Percentiles rank a stretch among this genome's conserved stretches.
phyloP scores from a whole-genome alignment of 305 asterid species.

The Rubia tinctorum region DNA sequence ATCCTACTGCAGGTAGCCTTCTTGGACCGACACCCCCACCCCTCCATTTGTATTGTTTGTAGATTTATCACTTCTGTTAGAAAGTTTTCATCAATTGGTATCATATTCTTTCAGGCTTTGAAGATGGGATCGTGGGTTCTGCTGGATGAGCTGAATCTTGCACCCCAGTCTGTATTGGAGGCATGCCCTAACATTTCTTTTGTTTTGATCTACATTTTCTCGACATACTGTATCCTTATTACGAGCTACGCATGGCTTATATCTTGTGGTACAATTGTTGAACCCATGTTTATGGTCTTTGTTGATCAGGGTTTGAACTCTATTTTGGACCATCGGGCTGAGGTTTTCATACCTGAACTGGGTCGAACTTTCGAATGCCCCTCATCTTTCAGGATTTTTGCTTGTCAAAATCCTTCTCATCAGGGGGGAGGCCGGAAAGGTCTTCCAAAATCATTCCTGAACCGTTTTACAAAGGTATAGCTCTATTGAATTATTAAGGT shows the following conservation, averaged over 20 bases:
- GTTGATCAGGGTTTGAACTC: slow-evolving; percentile 82
- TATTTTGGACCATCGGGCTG: slow-evolving; percentile 97
- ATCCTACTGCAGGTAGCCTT: slow-evolving; percentile 84
- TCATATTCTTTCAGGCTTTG: slow-evolving; percentile 64
- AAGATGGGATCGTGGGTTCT: slow-evolving; percentile 97
- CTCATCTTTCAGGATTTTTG: slow-evolving; percentile 82
- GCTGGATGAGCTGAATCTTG: slow-evolving; percentile 98
- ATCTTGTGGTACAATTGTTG: not conserved
- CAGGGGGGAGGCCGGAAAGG: slow-evolving; percentile 99
- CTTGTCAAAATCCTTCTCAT: slow-evolving; percentile 94
- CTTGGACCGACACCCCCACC: not conserved
- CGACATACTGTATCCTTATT: not conserved
- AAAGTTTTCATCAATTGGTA: slow-evolving; percentile 13
- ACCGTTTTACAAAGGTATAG: slow-evolving; percentile 93
- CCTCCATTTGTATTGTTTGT: not conserved
- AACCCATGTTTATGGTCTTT: slow-evolving; percentile 1
- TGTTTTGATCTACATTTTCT: slow-evolving; percentile 11
- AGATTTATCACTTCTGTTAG: slow-evolving; percentile 13
- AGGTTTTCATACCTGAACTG: slow-evolving; percentile 96
- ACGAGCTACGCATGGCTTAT: not conserved
- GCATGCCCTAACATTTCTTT: slow-evolving; percentile 30
- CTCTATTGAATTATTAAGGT: slow-evolving; percentile 2
- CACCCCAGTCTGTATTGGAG: slow-evolving; percentile 99
- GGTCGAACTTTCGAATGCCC: slow-evolving; percentile 89
- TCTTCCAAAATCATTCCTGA: slow-evolving; percentile 95